These are phyloP conservation scores for Colletotrichum sidae DNA, from an alignment of 2,329 filamentous ascomycete genomes.

Conservation along the genomic window DNA sequence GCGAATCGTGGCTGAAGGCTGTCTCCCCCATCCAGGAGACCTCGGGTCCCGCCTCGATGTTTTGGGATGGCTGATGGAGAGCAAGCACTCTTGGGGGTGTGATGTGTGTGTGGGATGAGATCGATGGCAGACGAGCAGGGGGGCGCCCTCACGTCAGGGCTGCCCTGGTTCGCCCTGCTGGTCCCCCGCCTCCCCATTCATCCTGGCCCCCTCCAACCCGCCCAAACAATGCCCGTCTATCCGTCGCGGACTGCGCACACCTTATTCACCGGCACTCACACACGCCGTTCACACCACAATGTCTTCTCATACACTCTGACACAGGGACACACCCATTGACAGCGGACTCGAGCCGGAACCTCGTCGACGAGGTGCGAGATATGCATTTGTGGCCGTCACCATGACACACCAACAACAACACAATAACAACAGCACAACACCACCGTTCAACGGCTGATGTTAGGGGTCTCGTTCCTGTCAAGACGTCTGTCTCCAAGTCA, in stretches of 20 bases:
- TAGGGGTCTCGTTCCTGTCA: slow-evolving; percentile 19
- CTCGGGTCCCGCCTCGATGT: slow-evolving; percentile 27
- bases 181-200: slow-evolving; percentile 4
- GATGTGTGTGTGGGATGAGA: slow-evolving; percentile 19
- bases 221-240: slow-evolving; percentile 24
- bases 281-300: slow-evolving; percentile 11
- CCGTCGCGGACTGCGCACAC: background rate
- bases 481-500: slow-evolving; percentile 30
- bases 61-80: slow-evolving; percentile 30
- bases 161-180: slow-evolving; percentile 18
- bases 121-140: slow-evolving; percentile 22
- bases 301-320: slow-evolving; percentile 3
- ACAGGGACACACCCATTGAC: slow-evolving; percentile 11
- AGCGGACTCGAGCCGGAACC: slow-evolving; percentile 18
- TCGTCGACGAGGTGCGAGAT: slow-evolving; percentile 15
- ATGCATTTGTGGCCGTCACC: slow-evolving; percentile 1
- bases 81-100: background rate
- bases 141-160: slow-evolving; percentile 27
- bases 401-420: slow-evolving; percentile 15
- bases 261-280: slow-evolving; percentile 20
- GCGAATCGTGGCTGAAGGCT: too few species aligned
- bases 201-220: slow-evolving; percentile 10
- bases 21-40: slow-evolving; percentile 18
- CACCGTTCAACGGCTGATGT: too few species aligned
- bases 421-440: background rate